Evolutionary conservation across 139 green algal genomes (phyloP), one percentile per base, ranked within the genome.

Genomic region (Cymbomonas tetramitiformis): DNA sequence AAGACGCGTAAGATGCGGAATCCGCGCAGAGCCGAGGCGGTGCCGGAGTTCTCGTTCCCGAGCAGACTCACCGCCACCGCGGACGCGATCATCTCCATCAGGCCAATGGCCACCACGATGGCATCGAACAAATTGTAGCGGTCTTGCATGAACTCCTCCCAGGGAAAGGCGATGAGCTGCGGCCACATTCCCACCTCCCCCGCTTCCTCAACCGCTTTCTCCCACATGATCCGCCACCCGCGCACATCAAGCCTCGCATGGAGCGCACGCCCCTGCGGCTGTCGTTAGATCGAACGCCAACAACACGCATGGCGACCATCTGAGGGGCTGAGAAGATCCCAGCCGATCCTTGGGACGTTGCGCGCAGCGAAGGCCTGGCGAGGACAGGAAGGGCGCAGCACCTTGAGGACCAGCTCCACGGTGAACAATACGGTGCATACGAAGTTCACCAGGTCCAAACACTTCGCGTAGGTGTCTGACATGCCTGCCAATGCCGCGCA

Each of bases 1-100:
- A 72, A 39, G 21, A 72, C 36, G 19, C 64, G 43, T 2, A 72
- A 44, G 25, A 72, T 58, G 26, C 64, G 50, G 44, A 72, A 67
- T 7, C 57, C 57, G 1, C 57, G 50, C 18, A 72, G 57, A 12
- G 59, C 59, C 4, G 33, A 30, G 7, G 58, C 36, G 19, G 21
- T 34, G 6, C 48, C 48, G n/a, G n/a, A n/a, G 8, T 51, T 8
- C 8, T 21, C 26, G n/a, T n/a, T n/a, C n/a, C n/a, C n/a, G n/a
- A n/a, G 31, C 28, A 4, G 49, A 46, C 10, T 46, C 23, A 3
- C 49, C 49, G 33, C 23, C 30, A 21, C 50, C 34, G 15, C 9
- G 33, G 4, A 30, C 6, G 38, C 18, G 3, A 9, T 19, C 8
- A 64, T 18, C 56, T 64, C 58, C 9, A 65, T 30, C n/a, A 56